Percentiles rank a stretch among this genome's conserved stretches.
phyloP scores from a whole-genome alignment of 139 green algal genomes.

The Pseudopediastrum boryanum region DNA sequence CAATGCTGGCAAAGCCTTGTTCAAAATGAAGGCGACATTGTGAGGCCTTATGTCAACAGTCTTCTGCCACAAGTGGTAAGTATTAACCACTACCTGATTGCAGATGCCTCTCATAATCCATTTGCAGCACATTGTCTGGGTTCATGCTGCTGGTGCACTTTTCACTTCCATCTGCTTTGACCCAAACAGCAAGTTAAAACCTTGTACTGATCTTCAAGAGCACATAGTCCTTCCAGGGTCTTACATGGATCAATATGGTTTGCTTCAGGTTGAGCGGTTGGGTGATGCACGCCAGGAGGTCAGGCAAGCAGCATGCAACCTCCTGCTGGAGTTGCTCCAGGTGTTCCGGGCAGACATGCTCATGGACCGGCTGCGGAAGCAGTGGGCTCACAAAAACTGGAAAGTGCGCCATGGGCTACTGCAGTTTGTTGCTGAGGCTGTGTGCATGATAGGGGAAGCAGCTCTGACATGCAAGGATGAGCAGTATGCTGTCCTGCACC shows the following conservation, averaged over 20 bases:
- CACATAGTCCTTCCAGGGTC: too few relatives aligned
- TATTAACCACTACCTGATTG: background rate
- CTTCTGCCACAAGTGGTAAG: constrained; percentile 47
- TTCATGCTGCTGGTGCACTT: too few relatives aligned
- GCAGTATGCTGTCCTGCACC: background rate
- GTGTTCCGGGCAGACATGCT: constrained; percentile 36
- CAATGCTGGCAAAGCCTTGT: constrained; percentile 32
- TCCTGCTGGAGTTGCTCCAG: constrained; percentile 48
- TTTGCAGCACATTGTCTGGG: background rate
- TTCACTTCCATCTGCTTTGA: too few relatives aligned
- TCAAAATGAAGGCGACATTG: background rate
- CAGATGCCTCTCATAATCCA: background rate
- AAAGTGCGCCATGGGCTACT: constrained; percentile 61
- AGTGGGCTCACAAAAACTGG: constrained; percentile 55
- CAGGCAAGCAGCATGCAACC: constrained; percentile 50
- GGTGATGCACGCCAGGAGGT: constrained; percentile 53
- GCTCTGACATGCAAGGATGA: constrained; percentile 4
- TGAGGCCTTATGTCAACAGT: constrained; percentile 14
- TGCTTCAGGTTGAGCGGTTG: constrained; percentile 53
- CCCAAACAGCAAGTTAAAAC: too few relatives aligned
- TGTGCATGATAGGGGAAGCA: constrained; percentile 16
- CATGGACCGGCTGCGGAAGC: constrained; percentile 43
- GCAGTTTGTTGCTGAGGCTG: constrained; percentile 58
- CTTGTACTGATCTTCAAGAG: too few relatives aligned
- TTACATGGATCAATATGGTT: too few relatives aligned